Conservation (phyloP, 2,329 filamentous ascomycete genomes). For the Furcasterigmium sp. region DNA sequence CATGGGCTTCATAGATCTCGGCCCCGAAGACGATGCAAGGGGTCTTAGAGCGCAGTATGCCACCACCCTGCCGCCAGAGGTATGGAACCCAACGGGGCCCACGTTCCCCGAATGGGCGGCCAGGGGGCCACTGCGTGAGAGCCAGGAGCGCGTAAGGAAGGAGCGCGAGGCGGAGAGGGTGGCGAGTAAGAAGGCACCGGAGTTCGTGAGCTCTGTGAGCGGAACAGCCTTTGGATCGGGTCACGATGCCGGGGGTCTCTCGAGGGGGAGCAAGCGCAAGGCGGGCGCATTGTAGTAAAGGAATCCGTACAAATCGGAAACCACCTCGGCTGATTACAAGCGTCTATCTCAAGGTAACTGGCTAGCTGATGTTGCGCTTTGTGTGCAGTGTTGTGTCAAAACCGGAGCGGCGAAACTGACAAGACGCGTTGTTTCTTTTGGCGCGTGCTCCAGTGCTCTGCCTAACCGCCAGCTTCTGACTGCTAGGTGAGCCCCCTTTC, state of each 20-base stretch:
- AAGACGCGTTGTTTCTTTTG: no score
- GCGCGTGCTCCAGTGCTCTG: no score
- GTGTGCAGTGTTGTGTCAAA: no score
- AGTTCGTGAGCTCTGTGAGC: slow-evolving; percentile 39
- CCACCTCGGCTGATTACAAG: no score
- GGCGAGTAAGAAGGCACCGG: slow-evolving; percentile 35
- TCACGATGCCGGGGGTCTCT: slow-evolving; percentile 15
- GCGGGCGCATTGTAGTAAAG: slow-evolving; percentile 12
- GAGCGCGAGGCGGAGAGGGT: slow-evolving; percentile 38
- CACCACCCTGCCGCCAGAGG: slow-evolving; percentile 49
- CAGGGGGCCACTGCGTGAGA: slow-evolving; percentile 42
- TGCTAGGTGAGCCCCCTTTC: no score
- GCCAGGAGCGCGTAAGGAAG: slow-evolving; percentile 38
- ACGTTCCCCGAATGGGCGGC: slow-evolving; percentile 51
- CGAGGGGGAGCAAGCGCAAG: slow-evolving; percentile 25
- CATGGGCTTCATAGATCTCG: slow-evolving; percentile 56
- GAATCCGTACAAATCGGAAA: no score
- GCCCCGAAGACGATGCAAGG: slow-evolving; percentile 9
- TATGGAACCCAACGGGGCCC: slow-evolving; percentile 48
- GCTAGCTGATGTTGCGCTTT: no score
- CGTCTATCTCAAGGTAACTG: no score
- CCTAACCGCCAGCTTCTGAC: no score
- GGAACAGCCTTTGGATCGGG: slow-evolving; percentile 12
- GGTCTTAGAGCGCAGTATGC: slow-evolving; percentile 54
- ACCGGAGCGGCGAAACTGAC: no score